Conservation (phyloP, 192 early-diverging fungal species). For the Mortierella claussenii region DNA sequence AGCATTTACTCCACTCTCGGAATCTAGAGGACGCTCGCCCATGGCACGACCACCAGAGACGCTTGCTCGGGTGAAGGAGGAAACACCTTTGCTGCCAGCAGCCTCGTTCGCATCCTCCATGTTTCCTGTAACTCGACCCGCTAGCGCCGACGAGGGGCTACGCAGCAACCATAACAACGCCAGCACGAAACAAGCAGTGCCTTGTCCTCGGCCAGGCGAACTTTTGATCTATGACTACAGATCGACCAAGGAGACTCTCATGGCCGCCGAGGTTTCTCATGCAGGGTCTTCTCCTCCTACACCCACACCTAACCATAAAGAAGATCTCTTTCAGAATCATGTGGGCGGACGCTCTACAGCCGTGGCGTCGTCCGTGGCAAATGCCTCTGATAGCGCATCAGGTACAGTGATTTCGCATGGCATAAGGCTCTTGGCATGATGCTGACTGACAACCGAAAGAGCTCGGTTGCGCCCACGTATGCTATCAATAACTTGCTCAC, state of each 20-base stretch:
- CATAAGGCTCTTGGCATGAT: too few species aligned
- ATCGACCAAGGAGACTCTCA: not conserved
- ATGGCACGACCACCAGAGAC: not conserved
- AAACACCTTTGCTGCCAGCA: not conserved
- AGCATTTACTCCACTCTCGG: not conserved
- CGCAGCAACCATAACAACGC: not conserved
- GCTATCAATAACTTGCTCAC: too few species aligned
- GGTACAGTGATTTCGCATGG: not conserved
- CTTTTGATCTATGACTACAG: slow-evolving; percentile 61
- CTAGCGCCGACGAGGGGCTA: too few species aligned
- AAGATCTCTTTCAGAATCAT: slow-evolving; percentile 1
- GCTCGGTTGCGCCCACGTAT: too few species aligned
- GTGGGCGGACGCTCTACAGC: too few species aligned
- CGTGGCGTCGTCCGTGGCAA: too few species aligned
- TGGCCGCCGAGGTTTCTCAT: not conserved
- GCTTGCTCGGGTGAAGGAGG: not conserved
- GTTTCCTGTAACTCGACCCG: too few species aligned
- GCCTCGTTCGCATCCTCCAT: not conserved
- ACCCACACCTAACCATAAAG: slow-evolving; percentile 16
- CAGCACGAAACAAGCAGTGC: slow-evolving; percentile 7
- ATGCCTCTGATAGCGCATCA: too few species aligned
- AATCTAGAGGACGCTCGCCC: too few species aligned
- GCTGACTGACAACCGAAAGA: too few species aligned
- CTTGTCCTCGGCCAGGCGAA: slow-evolving; percentile 55
- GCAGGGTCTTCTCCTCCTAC: slow-evolving; percentile 25